Base-by-base conservation (phyloP, 1,284 basidiomycete species). In the Cutaneotrichosporon cavernicola region DNA sequence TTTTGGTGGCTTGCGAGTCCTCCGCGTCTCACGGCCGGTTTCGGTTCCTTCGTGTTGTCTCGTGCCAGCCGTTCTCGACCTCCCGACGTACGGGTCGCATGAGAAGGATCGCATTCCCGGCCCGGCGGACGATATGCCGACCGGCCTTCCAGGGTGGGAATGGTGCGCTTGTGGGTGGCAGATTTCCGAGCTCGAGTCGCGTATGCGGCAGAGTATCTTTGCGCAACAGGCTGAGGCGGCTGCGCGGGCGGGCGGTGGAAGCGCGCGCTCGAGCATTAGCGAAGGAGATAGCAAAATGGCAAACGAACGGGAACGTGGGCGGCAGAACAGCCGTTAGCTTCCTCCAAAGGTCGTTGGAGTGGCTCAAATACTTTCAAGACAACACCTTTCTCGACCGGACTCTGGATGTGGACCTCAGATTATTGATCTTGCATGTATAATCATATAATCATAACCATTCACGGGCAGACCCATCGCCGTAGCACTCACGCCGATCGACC, bases 1-100 rank as follows among this genome's bases (percentile, higher is more conserved):
- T 13, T 58, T 61, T 4, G 78, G 77, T 16, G 76, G 75, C 51
- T 62, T 79, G 57, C 56, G 76, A 6, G 72, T 77, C 70, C 70
- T 80, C 67, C 61, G 67, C 14, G 66, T 78, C 43, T 75, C 70
- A 38, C 67, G 74, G 51, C 72, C 74, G 2, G 66, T 77, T 26
- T 61, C 68, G 9, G 64, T 80, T 18, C 77, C 79, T 10, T 76
- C 74, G 30, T 64, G 63, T 49, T 43, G 43, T 32, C 61, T 65
- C 46, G 40, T 65, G n/a, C 65, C 65, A 1, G 43, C 55, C 14
- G 47, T 60, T 31, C 46, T 61, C 46, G 36, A 52, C 14, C 21
- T 64, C 8, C 63, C 63, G 30, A 32, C 59, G 10, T 64, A 64
- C 59, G 63, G 50, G 31, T 50, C 59, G 31, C 59, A 57, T 49